A percentile compares a stretch with the other conserved stretches of the same genome.
Conservation (phyloP, 2,329 filamentous ascomycete genomes). For the Aureobasidium sp. region DNA sequence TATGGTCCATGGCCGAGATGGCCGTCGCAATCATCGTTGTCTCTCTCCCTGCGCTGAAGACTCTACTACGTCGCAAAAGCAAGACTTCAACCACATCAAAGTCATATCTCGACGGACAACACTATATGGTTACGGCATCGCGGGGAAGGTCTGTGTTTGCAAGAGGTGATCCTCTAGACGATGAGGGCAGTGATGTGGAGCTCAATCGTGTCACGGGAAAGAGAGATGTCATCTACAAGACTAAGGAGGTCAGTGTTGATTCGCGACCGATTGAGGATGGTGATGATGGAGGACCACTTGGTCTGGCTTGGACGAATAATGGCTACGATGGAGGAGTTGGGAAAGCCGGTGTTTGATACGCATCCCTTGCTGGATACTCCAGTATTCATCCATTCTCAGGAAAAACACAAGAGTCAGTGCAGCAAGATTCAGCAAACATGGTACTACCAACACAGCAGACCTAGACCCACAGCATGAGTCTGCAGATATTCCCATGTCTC, state of each 20-base stretch:
- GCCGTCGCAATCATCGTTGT: slow-evolving; percentile 3
- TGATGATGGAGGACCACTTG: not conserved
- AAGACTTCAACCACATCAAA: not conserved
- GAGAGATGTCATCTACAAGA: slow-evolving; percentile 4
- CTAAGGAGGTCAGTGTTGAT: not conserved
- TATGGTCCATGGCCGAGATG: slow-evolving; percentile 6
- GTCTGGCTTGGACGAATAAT: not conserved
- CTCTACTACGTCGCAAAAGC: not conserved
- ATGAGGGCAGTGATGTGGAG: not conserved
- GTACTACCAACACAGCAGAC: not conserved
- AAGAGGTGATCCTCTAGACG: not conserved
- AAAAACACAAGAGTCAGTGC: not conserved
- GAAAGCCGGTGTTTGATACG: not conserved
- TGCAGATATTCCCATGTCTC: not conserved
- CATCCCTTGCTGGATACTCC: too few species aligned
- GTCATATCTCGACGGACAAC: not conserved
- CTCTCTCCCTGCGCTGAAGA: not conserved
- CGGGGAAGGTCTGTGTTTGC: not conserved
- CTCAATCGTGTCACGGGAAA: not conserved
- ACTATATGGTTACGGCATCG: not conserved
- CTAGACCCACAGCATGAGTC: not conserved
- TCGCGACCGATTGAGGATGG: not conserved
- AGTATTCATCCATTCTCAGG: not conserved
- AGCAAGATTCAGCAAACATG: not conserved
- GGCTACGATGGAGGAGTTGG: not conserved